A percentile compares a stretch with the other conserved stretches of the same genome.
These are phyloP conservation scores for Phialophora expanda DNA, from an alignment of 2,329 filamentous ascomycete genomes.

Conservation along the genomic window DNA sequence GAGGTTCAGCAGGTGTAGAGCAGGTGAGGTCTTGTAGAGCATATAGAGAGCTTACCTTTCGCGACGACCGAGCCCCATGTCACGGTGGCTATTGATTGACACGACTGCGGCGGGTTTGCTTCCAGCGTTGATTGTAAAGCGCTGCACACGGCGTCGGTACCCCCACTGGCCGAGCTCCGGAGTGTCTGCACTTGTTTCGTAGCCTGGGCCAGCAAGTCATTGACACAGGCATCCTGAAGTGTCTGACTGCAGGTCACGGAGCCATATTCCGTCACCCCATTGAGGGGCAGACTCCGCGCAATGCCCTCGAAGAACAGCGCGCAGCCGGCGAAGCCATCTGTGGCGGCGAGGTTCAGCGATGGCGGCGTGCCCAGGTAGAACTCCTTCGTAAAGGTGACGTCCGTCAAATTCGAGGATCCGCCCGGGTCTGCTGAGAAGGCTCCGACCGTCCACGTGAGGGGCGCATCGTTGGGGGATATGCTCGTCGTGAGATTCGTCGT, in stretches of 20 bases:
- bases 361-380: slow-evolving; percentile 32
- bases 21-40: not conserved
- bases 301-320: slow-evolving; percentile 34
- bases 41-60: slow-evolving; percentile 20
- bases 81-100: slow-evolving; percentile 20
- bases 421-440: slow-evolving; percentile 11
- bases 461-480: slow-evolving; percentile 16
- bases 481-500: slow-evolving; percentile 28
- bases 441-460: slow-evolving; percentile 33
- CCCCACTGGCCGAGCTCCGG: not conserved
- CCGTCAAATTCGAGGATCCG: slow-evolving; percentile 13
- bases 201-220: slow-evolving; percentile 25
- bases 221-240: slow-evolving; percentile 22
- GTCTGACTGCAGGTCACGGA: slow-evolving; percentile 26
- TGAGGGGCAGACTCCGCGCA: slow-evolving; percentile 25
- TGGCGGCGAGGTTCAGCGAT: slow-evolving; percentile 17
- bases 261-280: slow-evolving; percentile 21
- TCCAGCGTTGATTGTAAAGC: slow-evolving; percentile 23
- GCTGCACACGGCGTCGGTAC: slow-evolving; percentile 10
- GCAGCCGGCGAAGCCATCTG: slow-evolving; percentile 20
- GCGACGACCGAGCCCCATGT: slow-evolving; percentile 29
- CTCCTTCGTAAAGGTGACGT: slow-evolving; percentile 23
- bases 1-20: not conserved
- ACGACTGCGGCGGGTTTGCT: slow-evolving; percentile 23
- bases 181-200: slow-evolving; percentile 17